Percentiles rank a stretch among this genome's conserved stretches.
phyloP scores from a whole-genome alignment of 768 basidiomycete species.

The Trametes villosa region DNA sequence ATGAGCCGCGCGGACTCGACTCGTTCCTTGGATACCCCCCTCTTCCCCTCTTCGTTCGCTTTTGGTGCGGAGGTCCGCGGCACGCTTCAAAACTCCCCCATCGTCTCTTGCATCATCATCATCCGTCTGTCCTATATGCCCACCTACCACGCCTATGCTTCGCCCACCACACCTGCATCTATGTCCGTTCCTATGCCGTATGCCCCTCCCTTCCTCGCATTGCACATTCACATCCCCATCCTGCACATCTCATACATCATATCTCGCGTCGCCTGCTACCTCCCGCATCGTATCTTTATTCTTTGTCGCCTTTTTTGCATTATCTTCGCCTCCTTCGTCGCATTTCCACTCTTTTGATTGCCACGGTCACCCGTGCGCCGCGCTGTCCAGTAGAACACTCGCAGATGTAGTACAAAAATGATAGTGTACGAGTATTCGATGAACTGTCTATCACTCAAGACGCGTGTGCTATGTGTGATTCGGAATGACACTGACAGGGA shows the following conservation, averaged over 20 bases:
- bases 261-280: not conserved
- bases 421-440: not conserved
- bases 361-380: no score
- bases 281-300: slow-evolving; percentile 20
- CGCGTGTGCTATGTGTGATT: no score
- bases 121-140: slow-evolving; percentile 1
- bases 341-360: no score
- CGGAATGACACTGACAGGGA: no score
- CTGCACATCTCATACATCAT: slow-evolving; percentile 2
- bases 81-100: not conserved
- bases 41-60: slow-evolving; percentile 11
- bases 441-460: not conserved
- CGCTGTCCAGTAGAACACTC: not conserved
- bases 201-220: no score
- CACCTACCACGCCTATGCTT: not conserved
- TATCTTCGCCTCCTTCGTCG: no score
- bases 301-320: not conserved
- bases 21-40: slow-evolving; percentile 3
- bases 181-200: not conserved
- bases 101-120: not conserved
- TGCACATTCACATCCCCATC: no score
- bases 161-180: not conserved
- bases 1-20: not conserved
- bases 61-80: slow-evolving; percentile 17
- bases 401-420: not conserved